A percentile compares a stretch with the other conserved stretches of the same genome.
Evolutionary conservation across 2,329 filamentous ascomycete species (phyloP).

Genomic region (Triangularia setosa): DNA sequence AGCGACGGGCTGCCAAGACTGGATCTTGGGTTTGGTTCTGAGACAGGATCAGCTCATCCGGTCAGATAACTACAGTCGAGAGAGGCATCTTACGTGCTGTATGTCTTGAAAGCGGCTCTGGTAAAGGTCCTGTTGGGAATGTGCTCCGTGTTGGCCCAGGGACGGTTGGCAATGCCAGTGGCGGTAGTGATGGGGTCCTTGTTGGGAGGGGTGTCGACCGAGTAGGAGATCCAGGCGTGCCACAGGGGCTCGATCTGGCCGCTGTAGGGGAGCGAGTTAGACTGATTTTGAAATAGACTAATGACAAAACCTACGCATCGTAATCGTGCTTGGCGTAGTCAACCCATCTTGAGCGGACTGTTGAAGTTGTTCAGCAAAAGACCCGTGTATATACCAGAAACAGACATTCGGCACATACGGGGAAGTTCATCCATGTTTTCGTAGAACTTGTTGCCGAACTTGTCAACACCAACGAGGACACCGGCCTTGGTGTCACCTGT

Average conservation of each 20-base stretch:
- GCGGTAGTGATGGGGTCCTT: constrained; percentile 69
- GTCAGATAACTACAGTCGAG: background rate
- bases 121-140: constrained; percentile 71
- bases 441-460: constrained; percentile 95
- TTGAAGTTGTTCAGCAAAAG: background rate
- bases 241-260: constrained; percentile 91
- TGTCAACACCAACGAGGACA: constrained; percentile 76
- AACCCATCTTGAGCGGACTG: constrained; percentile 94
- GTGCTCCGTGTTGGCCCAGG: constrained; percentile 72
- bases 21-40: constrained; percentile 36
- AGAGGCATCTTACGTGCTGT: constrained; percentile 78
- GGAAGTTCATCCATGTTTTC: constrained; percentile 97
- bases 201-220: constrained; percentile 79
- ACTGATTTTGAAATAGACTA: background rate
- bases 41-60: background rate
- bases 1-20: constrained; percentile 34
- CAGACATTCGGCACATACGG: constrained; percentile 49
- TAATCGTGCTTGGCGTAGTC: constrained; percentile 89
- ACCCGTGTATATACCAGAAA: background rate
- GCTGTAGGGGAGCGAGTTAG: constrained; percentile 35
- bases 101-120: constrained; percentile 82
- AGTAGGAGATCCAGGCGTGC: constrained; percentile 97
- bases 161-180: constrained; percentile 46
- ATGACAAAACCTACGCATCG: constrained; percentile 57
- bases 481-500: constrained; percentile 95